These are phyloP conservation scores for Phaseolus coccineus DNA, from an alignment of 331 rosid genomes.

Conservation along the genomic window DNA sequence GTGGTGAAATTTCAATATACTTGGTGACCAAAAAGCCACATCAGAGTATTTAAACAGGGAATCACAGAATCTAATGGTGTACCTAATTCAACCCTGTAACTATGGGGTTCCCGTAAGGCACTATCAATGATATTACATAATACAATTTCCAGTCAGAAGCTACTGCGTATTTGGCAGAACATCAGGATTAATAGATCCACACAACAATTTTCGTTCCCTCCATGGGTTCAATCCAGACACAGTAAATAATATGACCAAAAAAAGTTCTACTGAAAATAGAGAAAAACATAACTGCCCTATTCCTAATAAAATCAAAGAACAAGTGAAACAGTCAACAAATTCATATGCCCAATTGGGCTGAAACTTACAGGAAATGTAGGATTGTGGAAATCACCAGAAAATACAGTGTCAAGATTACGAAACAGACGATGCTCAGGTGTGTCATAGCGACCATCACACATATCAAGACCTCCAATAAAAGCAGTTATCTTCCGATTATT, in stretches of 20 bases:
- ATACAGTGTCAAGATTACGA: constrained; percentile 72
- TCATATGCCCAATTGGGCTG: constrained; percentile 21
- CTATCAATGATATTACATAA: constrained; percentile 8
- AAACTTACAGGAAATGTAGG: constrained; percentile 87
- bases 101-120: background rate
- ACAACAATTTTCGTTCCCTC: background rate
- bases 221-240: constrained; percentile 13
- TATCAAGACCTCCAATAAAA: constrained; percentile 94
- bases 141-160: constrained; percentile 18
- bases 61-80: constrained; percentile 21
- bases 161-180: constrained; percentile 19
- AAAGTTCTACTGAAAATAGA: constrained; percentile 24
- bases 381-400: constrained; percentile 76
- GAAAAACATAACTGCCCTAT: constrained; percentile 13
- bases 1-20: constrained; percentile 13
- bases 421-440: constrained; percentile 94
- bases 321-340: constrained; percentile 24
- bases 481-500: constrained; percentile 85
- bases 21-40: background rate
- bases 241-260: constrained; percentile 18
- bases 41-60: constrained; percentile 1
- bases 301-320: constrained; percentile 32
- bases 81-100: constrained; percentile 15
- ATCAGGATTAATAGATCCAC: constrained; percentile 13
- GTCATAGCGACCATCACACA: constrained; percentile 97